phyloP scores from a whole-genome alignment of 2,329 filamentous ascomycete species.

The Helotiales sp. region DNA sequence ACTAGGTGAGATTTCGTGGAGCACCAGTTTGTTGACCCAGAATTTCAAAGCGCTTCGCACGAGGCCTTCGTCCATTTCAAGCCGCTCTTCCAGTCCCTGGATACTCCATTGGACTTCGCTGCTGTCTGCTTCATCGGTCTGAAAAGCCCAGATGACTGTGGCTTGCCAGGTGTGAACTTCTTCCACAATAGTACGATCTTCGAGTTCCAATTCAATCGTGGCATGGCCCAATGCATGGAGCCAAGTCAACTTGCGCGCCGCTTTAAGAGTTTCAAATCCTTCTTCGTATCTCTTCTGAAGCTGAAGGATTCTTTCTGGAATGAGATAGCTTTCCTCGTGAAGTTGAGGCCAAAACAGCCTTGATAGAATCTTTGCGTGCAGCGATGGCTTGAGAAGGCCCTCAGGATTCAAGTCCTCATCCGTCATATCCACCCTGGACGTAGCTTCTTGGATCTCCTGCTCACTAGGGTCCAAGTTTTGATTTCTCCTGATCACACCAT shows the following conservation, averaged over 20 bases:
- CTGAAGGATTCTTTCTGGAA: conserved; percentile 62
- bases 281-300: conserved; percentile 74
- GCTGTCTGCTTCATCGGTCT: conserved; percentile 46
- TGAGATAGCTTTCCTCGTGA: conserved; percentile 68
- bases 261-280: conserved; percentile 80
- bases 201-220: conserved; percentile 79
- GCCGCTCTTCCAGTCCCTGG: conserved; percentile 55
- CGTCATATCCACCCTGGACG: conserved; percentile 28
- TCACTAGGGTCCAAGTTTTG: conserved; percentile 46
- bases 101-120: conserved; percentile 49
- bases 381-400: conserved; percentile 45
- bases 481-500: conserved; percentile 66
- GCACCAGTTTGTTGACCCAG: conserved; percentile 72
- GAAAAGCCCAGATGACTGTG: conserved; percentile 84
- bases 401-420: conserved; percentile 45
- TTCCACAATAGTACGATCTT: conserved; percentile 75
- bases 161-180: conserved; percentile 86
- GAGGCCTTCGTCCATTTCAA: conserved; percentile 77
- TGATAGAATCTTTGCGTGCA: conserved; percentile 86
- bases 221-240: conserved; percentile 81
- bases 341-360: conserved; percentile 92
- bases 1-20: conserved; percentile 59
- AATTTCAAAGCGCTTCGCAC: conserved; percentile 70
- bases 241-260: conserved; percentile 87
- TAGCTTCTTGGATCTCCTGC: conserved; percentile 36